Evolutionary conservation across 1,284 basidiomycete genomes (phyloP), one percentile per base, ranked within the genome.

Genomic region (Ganoderma resinaceum): DNA sequence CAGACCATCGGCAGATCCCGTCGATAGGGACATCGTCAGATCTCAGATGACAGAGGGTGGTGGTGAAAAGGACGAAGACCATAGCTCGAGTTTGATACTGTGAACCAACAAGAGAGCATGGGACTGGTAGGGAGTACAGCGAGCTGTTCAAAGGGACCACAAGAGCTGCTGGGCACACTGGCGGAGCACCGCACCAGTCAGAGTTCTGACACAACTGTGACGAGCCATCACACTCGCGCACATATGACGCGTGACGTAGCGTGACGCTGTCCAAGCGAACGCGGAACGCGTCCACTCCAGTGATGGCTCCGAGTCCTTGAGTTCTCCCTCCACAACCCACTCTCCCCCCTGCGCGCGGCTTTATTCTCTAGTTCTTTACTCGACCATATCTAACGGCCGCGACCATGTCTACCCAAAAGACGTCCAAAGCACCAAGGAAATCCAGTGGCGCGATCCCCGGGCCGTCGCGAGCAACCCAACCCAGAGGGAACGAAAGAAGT

Each of bases 1-100:
- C 67, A 66, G 67, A 35, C 61, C 31, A 18, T 35, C 62, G 62
- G 66, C 58, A 67, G 61, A 52, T 43, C 52, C 66, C 66, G 66
- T 37, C 33, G 37, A 42, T 42, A 42, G 23, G n/a, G 46, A 9
- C n/a, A 49, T 49, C 46, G 23, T 11, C 46, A 49, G 46, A 49
- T 49, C 46, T 49, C 46, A 23, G 46, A 26, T 49, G 46, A 2
- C 23, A 23, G 46, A 23, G 46, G 26, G 9, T 23, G 7, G 40
- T 42, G 4, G 40, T 42, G 18, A 11, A 26, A 26, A 6, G 1
- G 3, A 26, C 26, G 40, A 26, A 26, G n/a, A 23, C 46, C 46
- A 26, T 12, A 11, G 23, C 46, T 20, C 5, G 11, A 49, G 23
- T 12, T 49, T 49, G 46, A 26, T 12, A 26, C 11, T 49, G 46